phyloP scores from a whole-genome alignment of 306 rosid genomes.

The Trifolium fragiferum region DNA sequence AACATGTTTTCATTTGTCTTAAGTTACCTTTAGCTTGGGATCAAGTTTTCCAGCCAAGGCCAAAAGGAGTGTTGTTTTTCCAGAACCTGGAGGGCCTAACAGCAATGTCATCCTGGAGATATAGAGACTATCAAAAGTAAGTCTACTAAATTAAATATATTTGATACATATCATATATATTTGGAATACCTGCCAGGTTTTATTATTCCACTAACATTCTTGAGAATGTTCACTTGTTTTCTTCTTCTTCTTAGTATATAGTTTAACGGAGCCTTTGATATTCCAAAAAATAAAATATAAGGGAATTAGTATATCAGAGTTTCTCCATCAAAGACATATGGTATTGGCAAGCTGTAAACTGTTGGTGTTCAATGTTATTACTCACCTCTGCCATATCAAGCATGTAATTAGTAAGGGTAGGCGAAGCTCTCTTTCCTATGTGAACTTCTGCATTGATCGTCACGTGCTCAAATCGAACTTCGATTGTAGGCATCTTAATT shows the following conservation, averaged over 20 bases:
- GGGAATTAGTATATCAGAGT: background rate
- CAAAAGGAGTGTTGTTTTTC: slow-evolving; percentile 22
- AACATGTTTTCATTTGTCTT: background rate
- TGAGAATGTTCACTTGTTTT: slow-evolving; percentile 48
- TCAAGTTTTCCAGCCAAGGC: slow-evolving; percentile 40
- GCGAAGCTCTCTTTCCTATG: slow-evolving; percentile 39
- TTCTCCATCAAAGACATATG: background rate
- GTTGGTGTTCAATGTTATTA: background rate
- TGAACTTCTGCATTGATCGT: slow-evolving; percentile 8
- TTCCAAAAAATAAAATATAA: background rate
- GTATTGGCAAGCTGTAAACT: background rate
- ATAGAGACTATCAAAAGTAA: background rate
- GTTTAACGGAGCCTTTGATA: slow-evolving; percentile 7
- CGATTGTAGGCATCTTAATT: slow-evolving; percentile 46
- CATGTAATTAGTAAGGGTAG: slow-evolving; percentile 35
- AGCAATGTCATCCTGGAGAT: slow-evolving; percentile 34
- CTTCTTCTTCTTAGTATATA: slow-evolving; percentile 12
- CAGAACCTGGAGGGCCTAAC: slow-evolving; percentile 24
- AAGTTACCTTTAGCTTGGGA: slow-evolving; percentile 29
- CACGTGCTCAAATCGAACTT: slow-evolving; percentile 39
- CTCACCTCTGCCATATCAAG: slow-evolving; percentile 37
- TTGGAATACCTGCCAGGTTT: slow-evolving; percentile 46
- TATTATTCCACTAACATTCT: slow-evolving; percentile 43
- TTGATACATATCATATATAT: background rate
- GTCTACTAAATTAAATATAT: background rate